Evolutionary conservation across 2,329 filamentous ascomycete genomes (phyloP).

Genomic region (Diplodia mutila): DNA sequence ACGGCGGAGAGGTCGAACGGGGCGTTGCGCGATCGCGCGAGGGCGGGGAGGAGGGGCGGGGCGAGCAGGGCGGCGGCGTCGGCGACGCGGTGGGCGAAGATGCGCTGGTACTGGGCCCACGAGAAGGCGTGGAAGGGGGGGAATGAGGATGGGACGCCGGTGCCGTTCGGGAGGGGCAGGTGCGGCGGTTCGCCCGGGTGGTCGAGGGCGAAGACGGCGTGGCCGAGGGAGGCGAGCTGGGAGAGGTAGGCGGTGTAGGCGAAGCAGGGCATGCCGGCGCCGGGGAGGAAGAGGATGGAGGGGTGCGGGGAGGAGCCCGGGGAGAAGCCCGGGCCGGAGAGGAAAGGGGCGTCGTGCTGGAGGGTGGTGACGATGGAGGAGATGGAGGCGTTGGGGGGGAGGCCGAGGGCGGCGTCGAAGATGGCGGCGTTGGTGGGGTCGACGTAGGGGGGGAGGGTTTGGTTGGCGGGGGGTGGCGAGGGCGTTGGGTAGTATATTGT

Average conservation of each 20-base stretch:
- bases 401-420: slow-evolving; percentile 18
- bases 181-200: too few relatives aligned
- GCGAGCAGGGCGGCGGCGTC: slow-evolving; percentile 25
- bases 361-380: slow-evolving; percentile 28
- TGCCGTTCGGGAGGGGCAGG: too few relatives aligned
- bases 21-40: too few relatives aligned
- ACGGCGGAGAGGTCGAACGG: slow-evolving; percentile 30
- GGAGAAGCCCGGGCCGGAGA: slow-evolving; percentile 14
- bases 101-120: background rate
- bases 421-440: slow-evolving; percentile 32
- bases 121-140: too few relatives aligned
- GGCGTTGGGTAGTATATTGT: slow-evolving; percentile 36
- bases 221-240: slow-evolving; percentile 26
- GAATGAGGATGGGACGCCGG: too few relatives aligned
- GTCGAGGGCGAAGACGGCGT: too few relatives aligned
- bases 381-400: background rate
- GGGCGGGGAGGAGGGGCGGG: background rate
- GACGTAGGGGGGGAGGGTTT: slow-evolving; percentile 32
- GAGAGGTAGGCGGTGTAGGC: slow-evolving; percentile 24
- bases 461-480: slow-evolving; percentile 28
- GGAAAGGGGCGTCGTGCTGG: slow-evolving; percentile 27
- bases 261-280: slow-evolving; percentile 27
- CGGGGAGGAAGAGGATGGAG: slow-evolving; percentile 32
- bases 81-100: slow-evolving; percentile 31
- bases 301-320: slow-evolving; percentile 12